Evolutionary conservation across 768 basidiomycete species (phyloP).

Genomic region (Botryobasidium botryosum): DNA sequence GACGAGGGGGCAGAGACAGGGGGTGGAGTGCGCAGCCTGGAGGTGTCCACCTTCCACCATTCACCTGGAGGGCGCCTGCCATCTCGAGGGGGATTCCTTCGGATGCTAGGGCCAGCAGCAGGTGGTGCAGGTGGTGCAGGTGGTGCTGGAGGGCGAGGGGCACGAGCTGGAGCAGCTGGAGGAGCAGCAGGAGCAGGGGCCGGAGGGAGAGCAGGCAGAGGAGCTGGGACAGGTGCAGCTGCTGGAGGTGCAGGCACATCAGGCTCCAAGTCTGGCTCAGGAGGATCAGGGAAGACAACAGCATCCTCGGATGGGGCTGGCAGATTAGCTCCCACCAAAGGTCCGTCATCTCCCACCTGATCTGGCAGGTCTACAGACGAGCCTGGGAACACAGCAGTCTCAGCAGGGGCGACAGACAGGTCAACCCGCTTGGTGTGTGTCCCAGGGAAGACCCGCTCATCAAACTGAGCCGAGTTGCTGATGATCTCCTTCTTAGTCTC

Average conservation of each 20-base stretch:
- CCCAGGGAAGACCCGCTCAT: conserved; percentile 7
- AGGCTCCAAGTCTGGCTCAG: too few species aligned
- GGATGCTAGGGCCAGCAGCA: not conserved
- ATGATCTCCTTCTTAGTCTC: conserved; percentile 1
- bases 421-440: too few species aligned
- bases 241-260: too few species aligned
- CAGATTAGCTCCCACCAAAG: conserved; percentile 1
- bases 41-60: not conserved
- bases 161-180: not conserved
- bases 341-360: not conserved
- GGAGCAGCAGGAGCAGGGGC: too few species aligned
- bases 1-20: too few species aligned
- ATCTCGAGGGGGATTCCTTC: not conserved
- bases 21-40: too few species aligned
- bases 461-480: conserved; percentile 9
- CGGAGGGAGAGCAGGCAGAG: too few species aligned
- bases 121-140: conserved; percentile 2
- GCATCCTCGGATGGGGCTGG: too few species aligned
- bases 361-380: not conserved
- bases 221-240: too few species aligned
- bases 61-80: not conserved
- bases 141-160: not conserved
- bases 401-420: too few species aligned
- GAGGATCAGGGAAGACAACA: too few species aligned
- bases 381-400: too few species aligned